A percentile compares a stretch with the other conserved stretches of the same genome.
Evolutionary conservation across 2,329 filamentous ascomycete genomes (phyloP).

Genomic region (Botrytis paeoniae): DNA sequence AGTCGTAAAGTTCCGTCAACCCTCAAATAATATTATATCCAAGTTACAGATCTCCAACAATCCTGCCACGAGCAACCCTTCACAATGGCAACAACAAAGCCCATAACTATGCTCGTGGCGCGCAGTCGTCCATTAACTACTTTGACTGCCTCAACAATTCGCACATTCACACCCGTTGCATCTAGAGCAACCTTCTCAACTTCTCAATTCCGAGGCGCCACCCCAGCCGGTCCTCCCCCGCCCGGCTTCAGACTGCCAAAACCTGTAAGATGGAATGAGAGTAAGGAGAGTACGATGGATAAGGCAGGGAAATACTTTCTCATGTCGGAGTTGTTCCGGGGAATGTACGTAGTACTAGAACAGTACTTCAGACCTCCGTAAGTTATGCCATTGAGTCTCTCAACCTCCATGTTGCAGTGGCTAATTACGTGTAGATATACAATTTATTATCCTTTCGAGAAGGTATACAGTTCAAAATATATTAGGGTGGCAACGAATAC

Average conservation of each 20-base stretch:
- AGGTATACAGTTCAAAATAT: conserved; percentile 48
- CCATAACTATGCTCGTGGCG: conserved; percentile 39
- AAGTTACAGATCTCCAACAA: conserved; percentile 27
- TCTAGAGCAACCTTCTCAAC: conserved; percentile 35
- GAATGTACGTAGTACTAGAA: conserved; percentile 97
- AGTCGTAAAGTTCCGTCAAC: conserved; percentile 18
- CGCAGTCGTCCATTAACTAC: conserved; percentile 35
- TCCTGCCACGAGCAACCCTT: conserved; percentile 36
- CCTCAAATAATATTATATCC: conserved; percentile 19
- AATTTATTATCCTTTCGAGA: conserved; percentile 98
- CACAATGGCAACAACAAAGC: conserved; percentile 39
- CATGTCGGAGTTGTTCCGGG: conserved; percentile 89
- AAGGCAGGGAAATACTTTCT: conserved; percentile 91
- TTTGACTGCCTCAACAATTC: conserved; percentile 29
- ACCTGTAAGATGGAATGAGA: conserved; percentile 76
- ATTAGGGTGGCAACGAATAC: conserved; percentile 21
- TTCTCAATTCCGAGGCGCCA: conserved; percentile 44
- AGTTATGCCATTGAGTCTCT: conserved; percentile 46
- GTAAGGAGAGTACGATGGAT: conserved; percentile 73
- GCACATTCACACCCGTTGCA: conserved; percentile 29
- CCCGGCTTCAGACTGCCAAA: conserved; percentile 74
- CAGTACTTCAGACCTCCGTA: conserved; percentile 98
- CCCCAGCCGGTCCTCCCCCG: conserved; percentile 75
- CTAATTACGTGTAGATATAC: conserved; percentile 68
- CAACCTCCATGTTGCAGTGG: conserved; percentile 20